Evolutionary conservation across 768 basidiomycete genomes (phyloP), one percentile per base, ranked within the genome.

Genomic region (Omphalotus guepiniiformis): DNA sequence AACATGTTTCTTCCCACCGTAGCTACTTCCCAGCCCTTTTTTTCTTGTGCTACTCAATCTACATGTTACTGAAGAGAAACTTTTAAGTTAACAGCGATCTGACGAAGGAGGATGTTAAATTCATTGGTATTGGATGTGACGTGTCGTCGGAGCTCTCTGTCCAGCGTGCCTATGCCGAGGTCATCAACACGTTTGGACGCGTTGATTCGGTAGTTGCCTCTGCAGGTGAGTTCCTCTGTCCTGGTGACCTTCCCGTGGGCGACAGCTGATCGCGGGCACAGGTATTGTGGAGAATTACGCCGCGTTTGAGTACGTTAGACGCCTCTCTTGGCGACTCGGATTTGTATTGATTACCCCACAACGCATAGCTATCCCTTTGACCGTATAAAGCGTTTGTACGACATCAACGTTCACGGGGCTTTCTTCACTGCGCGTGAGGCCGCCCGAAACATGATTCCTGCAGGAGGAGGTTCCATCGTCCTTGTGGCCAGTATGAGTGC

Each of bases 371-470:
- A 97, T 69, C 94, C 94, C 2, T 79, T 83, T 43, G 86, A 92
- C 52, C 84, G 87, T 42, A 81, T 92, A 57, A 85, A 84, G 63
- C 79, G 82, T 47, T 70, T 98, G 47, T 89, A 86, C 61, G 91
- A 93, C 58, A 81, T 97, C 72, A 97, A 97, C 59, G 88, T 97
- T 35, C 90, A 96, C 62, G 94, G 93, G 47, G 82, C 83, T 12
- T 94, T 90, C 71, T 95, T 86, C 70, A 95, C 93, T n/a, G 95
- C 95, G 8, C 84, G 95, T 22, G 93, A 97, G 66, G 94, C 89
- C 2, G 94, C 93, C 38, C 84, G 85, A 54, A 74, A 80, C 67
- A 97, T 97, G 95, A 87, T 94, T 52, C 80, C 84, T 7, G 73
- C 77, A 42, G 81, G 85, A 15, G 78, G 78, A 29, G 91, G 93